A percentile compares a stretch with the other conserved stretches of the same genome.
phyloP scores from a whole-genome alignment of 2,329 filamentous ascomycete species.

The Alternaria consortialis region DNA sequence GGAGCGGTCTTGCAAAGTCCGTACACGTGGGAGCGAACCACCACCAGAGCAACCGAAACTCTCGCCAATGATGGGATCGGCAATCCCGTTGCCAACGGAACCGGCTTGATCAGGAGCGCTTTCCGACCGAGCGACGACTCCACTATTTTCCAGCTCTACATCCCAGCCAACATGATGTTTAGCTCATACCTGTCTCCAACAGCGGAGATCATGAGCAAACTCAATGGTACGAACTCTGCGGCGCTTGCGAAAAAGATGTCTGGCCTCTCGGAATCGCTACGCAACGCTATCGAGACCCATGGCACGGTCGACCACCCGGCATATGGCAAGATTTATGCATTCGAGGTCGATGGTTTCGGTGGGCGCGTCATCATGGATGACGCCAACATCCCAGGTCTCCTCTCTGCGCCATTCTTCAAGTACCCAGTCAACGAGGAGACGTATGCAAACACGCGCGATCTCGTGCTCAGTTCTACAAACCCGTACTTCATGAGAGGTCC shows the following conservation, averaged over 20 bases:
- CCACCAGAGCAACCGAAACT: conserved; percentile 58
- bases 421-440: conserved; percentile 58
- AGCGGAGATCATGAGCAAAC: conserved; percentile 61
- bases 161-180: conserved; percentile 74
- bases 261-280: conserved; percentile 60
- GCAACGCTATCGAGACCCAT: conserved; percentile 55
- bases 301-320: conserved; percentile 52
- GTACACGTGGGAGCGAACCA: conserved; percentile 58
- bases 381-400: conserved; percentile 73
- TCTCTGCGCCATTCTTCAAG: conserved; percentile 71
- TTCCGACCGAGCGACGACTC: conserved; percentile 62
- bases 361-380: conserved; percentile 72
- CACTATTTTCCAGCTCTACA: conserved; percentile 60
- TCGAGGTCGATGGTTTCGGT: conserved; percentile 59
- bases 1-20: conserved; percentile 56
- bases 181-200: conserved; percentile 67
- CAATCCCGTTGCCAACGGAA: conserved; percentile 59
- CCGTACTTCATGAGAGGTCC: conserved; percentile 62
- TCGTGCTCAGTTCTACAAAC: conserved; percentile 57
- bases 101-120: conserved; percentile 59
- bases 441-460: conserved; percentile 57
- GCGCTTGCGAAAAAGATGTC: conserved; percentile 67
- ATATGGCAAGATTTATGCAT: conserved; percentile 57
- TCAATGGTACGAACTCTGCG: conserved; percentile 55
- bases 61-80: conserved; percentile 63